Evolutionary conservation across 805 yeast genomes (phyloP).

Genomic region (Diddensiella caesifluorescens): DNA sequence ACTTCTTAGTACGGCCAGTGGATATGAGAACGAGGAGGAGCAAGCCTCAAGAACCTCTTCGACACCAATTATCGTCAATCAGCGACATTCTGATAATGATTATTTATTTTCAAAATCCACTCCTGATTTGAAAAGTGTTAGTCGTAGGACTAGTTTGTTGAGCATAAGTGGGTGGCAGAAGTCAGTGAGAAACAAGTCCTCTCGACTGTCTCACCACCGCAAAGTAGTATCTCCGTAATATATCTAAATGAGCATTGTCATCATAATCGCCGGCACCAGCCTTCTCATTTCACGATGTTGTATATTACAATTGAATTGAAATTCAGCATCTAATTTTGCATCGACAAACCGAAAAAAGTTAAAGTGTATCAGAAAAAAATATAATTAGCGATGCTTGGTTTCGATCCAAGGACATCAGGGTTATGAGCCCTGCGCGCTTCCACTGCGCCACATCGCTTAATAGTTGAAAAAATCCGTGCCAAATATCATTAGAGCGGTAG

Average conservation of each 20-base stretch:
- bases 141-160: background rate
- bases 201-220: too few species aligned
- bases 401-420: slow-evolving; percentile 94
- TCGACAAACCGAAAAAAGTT: too few species aligned
- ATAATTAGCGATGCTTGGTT: slow-evolving; percentile 75
- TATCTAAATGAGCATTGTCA: too few species aligned
- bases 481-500: too few species aligned
- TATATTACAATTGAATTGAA: too few species aligned
- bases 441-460: slow-evolving; percentile 45
- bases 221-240: too few species aligned
- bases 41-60: background rate
- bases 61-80: background rate
- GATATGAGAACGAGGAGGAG: slow-evolving; percentile 5
- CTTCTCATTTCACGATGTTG: too few species aligned
- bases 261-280: too few species aligned
- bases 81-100: slow-evolving; percentile 1
- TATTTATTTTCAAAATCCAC: background rate
- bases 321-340: too few species aligned
- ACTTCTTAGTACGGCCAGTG: slow-evolving; percentile 1
- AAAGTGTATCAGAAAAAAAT: too few species aligned
- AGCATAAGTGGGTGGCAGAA: background rate
- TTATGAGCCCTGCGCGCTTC: slow-evolving; percentile 97
- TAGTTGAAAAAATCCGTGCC: slow-evolving; percentile 2
- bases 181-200: slow-evolving; percentile 1
- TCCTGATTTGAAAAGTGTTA: background rate